These are phyloP conservation scores for Phytophthora fragariaefolia DNA, from an alignment of 352 stramenopile genomes.

Conservation along the genomic window DNA sequence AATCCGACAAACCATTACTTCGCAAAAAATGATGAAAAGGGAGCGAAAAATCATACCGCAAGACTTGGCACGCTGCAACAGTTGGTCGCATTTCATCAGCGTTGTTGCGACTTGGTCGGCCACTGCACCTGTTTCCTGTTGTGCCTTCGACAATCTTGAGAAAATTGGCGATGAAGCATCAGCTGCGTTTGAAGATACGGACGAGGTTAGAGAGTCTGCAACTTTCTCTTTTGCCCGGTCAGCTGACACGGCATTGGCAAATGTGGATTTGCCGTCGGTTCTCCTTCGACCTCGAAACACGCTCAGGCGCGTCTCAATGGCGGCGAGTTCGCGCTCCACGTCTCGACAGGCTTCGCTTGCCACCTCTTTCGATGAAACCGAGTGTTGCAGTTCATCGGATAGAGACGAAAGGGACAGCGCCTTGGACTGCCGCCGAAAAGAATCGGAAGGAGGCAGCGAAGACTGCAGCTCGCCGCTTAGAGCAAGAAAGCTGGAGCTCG, in stretches of 20 bases:
- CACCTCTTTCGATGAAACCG: not conserved
- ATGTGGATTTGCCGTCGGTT: constrained; percentile 11
- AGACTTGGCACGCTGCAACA: constrained; percentile 46
- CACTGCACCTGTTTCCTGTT: constrained; percentile 49
- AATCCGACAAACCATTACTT: not conserved
- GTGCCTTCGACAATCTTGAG: constrained; percentile 28
- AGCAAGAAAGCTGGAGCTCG: constrained; percentile 4
- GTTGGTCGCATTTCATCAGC: constrained; percentile 56
- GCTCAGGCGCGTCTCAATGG: constrained; percentile 45
- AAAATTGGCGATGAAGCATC: constrained; percentile 12
- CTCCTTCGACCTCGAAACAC: constrained; percentile 32
- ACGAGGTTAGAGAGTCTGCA: not conserved
- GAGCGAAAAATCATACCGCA: constrained; percentile 26
- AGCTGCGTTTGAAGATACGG: constrained; percentile 4
- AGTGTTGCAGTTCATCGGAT: constrained; percentile 16
- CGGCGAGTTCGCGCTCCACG: constrained; percentile 48
- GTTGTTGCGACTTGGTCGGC: constrained; percentile 63
- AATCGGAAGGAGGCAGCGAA: not conserved
- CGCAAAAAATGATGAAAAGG: not conserved
- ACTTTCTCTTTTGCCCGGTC: not conserved
- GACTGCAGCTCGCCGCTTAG: not conserved
- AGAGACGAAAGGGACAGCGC: constrained; percentile 40
- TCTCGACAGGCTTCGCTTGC: constrained; percentile 46
- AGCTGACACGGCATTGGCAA: constrained; percentile 5
- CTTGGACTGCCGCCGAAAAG: constrained; percentile 15